Conservation (phyloP, 176 grass and related monocot species). For the Ensete glaucum region DNA sequence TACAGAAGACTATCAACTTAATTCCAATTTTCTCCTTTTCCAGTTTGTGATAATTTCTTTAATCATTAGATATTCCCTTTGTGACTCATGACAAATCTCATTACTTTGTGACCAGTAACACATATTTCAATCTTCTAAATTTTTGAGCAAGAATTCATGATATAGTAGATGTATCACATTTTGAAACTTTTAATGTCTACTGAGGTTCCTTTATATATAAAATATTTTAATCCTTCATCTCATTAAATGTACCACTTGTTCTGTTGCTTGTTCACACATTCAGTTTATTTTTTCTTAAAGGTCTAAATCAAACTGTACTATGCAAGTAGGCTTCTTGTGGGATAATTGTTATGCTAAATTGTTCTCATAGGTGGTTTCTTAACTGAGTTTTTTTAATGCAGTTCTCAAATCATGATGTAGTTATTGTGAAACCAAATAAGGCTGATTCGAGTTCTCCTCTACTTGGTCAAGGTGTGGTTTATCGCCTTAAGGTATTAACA, state of each 20-base stretch:
- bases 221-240: too few relatives aligned
- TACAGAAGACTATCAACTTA: background rate
- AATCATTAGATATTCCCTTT: background rate
- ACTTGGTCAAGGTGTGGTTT: slow-evolving; percentile 89
- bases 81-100: background rate
- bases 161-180: too few relatives aligned
- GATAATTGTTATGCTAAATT: background rate
- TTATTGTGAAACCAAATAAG: slow-evolving; percentile 89
- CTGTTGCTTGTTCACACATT: background rate
- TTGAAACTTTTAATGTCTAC: too few relatives aligned
- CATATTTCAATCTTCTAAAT: background rate
- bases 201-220: too few relatives aligned
- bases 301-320: background rate
- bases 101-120: background rate
- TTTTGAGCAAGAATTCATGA: too few relatives aligned
- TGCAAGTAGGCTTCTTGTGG: too few relatives aligned
- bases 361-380: background rate
- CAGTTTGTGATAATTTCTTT: background rate
- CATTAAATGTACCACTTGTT: background rate
- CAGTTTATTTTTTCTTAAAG: background rate
- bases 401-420: slow-evolving; percentile 90
- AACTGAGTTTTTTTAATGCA: background rate
- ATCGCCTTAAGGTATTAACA: slow-evolving; percentile 75
- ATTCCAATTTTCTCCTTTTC: background rate
- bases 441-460: slow-evolving; percentile 55